phyloP scores from a whole-genome alignment of 2,329 filamentous ascomycete species.

The Fusarium sp. region DNA sequence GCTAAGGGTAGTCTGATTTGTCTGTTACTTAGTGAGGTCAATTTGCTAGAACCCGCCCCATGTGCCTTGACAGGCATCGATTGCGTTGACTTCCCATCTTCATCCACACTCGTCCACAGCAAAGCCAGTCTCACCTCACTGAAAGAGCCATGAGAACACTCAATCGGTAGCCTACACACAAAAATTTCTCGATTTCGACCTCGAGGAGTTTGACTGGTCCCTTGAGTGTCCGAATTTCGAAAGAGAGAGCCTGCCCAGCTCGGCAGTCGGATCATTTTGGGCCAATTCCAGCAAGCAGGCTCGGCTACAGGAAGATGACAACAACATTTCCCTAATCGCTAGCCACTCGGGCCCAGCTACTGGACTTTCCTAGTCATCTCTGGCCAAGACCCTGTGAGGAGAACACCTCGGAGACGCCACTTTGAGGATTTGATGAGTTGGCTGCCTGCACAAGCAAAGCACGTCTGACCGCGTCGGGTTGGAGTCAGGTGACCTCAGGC shows the following conservation, averaged over 20 bases:
- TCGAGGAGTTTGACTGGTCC: not conserved
- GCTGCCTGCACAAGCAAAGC: not conserved
- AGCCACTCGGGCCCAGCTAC: not conserved
- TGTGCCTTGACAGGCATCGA: not conserved
- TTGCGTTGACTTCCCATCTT: not conserved
- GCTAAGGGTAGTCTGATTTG: not conserved
- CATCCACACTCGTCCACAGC: not conserved
- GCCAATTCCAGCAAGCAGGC: not conserved
- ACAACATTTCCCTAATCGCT: not conserved
- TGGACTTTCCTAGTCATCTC: not conserved
- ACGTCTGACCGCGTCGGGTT: not conserved
- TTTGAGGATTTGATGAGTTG: not conserved
- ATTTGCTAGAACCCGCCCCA: not conserved
- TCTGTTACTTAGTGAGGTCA: not conserved
- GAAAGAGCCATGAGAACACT: not conserved
- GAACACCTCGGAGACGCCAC: not conserved
- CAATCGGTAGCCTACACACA: not conserved
- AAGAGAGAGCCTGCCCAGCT: not conserved
- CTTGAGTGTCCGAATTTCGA: not conserved
- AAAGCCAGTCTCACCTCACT: not conserved
- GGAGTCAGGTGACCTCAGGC: not conserved
- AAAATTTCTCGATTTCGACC: not conserved
- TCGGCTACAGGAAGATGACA: not conserved
- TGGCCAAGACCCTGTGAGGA: not conserved
- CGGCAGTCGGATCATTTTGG: not conserved